Percentiles rank a stretch among this genome's conserved stretches.
phyloP scores from a whole-genome alignment of 768 basidiomycete genomes.

The Collybia nuda region DNA sequence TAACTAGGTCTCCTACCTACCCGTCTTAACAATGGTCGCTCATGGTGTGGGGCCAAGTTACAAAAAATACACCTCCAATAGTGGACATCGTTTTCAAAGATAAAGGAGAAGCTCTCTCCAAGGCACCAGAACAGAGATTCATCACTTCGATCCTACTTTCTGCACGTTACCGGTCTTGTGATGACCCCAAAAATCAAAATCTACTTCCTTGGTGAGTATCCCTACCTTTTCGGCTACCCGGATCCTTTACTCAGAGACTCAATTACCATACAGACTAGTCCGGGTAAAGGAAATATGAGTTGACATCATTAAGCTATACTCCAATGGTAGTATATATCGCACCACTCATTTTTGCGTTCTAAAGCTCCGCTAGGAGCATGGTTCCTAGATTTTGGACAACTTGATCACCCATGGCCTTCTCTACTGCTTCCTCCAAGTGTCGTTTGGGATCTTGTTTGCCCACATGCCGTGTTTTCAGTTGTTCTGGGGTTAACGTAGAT shows the following conservation, averaged over 20 bases:
- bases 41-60: no score
- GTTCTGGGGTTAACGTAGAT: conserved; percentile 89
- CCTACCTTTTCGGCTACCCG: conserved; percentile 3
- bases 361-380: conserved; percentile 92
- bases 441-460: conserved; percentile 98
- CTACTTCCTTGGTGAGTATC: conserved; percentile 1
- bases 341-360: conserved; percentile 20
- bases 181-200: conserved; percentile 10
- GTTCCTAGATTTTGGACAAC: conserved; percentile 94
- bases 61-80: no score
- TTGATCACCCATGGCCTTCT: conserved; percentile 97
- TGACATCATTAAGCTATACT: conserved; percentile 12
- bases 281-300: conserved; percentile 1
- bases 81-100: not conserved
- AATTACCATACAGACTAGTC: conserved; percentile 6
- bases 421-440: conserved; percentile 95
- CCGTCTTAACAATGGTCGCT: no score
- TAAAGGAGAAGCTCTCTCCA: not conserved
- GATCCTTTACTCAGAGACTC: conserved; percentile 6
- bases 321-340: conserved; percentile 7
- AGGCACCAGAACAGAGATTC: not conserved
- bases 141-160: conserved; percentile 4
- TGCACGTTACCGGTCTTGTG: conserved; percentile 35
- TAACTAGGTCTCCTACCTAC: no score
- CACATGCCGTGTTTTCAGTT: conserved; percentile 96